These are phyloP conservation scores for Colletotrichum chlorophyti DNA, from an alignment of 2,329 filamentous ascomycete genomes.

Conservation along the genomic window DNA sequence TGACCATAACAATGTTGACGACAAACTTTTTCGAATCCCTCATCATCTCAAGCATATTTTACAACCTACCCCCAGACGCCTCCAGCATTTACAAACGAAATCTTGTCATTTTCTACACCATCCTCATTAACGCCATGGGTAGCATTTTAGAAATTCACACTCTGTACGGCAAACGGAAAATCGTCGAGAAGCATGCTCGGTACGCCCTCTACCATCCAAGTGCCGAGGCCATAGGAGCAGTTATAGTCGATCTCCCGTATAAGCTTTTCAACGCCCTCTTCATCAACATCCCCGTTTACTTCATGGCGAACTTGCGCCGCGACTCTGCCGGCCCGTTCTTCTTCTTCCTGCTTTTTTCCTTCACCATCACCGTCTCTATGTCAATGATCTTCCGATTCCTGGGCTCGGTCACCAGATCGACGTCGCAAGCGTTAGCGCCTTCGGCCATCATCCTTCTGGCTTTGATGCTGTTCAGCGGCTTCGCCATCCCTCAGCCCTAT, in stretches of 20 bases:
- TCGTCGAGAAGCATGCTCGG: conserved; percentile 36
- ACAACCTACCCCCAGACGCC: conserved; percentile 47
- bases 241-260: conserved; percentile 31
- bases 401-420: conserved; percentile 54
- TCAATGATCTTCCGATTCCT: conserved; percentile 57
- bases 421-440: conserved; percentile 59
- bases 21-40: conserved; percentile 56
- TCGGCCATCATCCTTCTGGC: conserved; percentile 58
- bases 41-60: conserved; percentile 61
- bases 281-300: conserved; percentile 70
- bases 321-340: conserved; percentile 58
- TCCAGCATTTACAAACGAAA: conserved; percentile 52
- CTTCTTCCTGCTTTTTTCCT: conserved; percentile 58
- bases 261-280: conserved; percentile 55
- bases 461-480: conserved; percentile 62
- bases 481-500: conserved; percentile 48
- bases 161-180: conserved; percentile 34
- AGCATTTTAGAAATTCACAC: conserved; percentile 39
- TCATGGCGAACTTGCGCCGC: conserved; percentile 67
- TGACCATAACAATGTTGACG: conserved; percentile 46
- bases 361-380: conserved; percentile 55
- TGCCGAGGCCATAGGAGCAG: conserved; percentile 11
- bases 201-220: conserved; percentile 42
- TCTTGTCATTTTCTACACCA: conserved; percentile 58
- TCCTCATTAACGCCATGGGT: conserved; percentile 58